Evolutionary conservation across 257 asterid species (phyloP).

Genomic region (Capsicum rhomboideum): DNA sequence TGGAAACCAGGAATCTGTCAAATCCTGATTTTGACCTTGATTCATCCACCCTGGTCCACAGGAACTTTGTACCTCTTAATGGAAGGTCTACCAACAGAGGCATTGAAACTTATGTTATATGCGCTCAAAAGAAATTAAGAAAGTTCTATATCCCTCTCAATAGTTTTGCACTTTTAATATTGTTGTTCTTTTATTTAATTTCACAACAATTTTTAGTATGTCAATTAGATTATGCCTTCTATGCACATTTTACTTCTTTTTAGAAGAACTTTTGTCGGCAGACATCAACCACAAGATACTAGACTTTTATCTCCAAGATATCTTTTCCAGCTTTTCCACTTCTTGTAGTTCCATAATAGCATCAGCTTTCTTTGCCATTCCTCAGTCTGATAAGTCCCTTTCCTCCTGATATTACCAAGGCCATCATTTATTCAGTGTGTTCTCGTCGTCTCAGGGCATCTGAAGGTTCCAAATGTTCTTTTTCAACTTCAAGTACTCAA

Average conservation of each 20-base stretch:
- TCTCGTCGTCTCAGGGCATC: neutral
- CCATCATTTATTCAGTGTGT: neutral
- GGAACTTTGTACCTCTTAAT: no score
- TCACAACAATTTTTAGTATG: no score
- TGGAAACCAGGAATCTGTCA: no score
- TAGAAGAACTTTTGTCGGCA: neutral
- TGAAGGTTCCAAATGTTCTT: neutral
- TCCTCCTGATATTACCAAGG: neutral
- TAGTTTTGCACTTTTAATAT: no score
- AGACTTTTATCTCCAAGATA: neutral
- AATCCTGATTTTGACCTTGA: no score
- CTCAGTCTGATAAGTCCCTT: neutral
- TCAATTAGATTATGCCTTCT: no score
- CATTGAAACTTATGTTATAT: no score
- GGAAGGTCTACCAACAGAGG: no score
- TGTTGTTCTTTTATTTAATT: no score
- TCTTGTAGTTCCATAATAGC: neutral
- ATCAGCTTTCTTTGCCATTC: neutral
- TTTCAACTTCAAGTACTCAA: neutral
- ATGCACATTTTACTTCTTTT: neutral
- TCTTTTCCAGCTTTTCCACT: neutral
- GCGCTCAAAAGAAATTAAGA: no score
- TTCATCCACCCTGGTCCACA: no score
- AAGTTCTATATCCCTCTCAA: no score
- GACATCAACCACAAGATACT: neutral